Percentiles rank a stretch among this genome's conserved stretches.
These are phyloP conservation scores for Litsea cubeba DNA, from an alignment of 164 flowering plant genomes.

Conservation along the genomic window DNA sequence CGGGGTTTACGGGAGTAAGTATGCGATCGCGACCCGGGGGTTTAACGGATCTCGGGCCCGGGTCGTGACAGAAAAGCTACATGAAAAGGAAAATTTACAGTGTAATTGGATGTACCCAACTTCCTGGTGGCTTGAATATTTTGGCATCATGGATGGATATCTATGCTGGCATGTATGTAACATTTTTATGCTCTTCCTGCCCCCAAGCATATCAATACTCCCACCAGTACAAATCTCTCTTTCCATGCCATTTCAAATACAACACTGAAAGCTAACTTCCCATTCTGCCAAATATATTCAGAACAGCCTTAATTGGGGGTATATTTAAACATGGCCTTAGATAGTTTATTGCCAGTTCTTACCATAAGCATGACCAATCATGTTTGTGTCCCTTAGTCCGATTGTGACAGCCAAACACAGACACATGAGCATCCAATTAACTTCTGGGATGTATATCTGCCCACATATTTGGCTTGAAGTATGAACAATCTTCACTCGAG, in stretches of 20 bases:
- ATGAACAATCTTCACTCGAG: slow-evolving; percentile 60
- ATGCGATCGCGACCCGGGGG: too few species aligned
- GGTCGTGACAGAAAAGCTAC: too few species aligned
- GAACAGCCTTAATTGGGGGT: not conserved
- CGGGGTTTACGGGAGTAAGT: too few species aligned
- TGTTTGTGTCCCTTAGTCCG: slow-evolving; percentile 58
- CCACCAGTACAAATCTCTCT: not conserved
- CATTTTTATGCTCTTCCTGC: not conserved
- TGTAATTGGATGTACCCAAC: not conserved
- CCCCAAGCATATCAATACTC: not conserved
- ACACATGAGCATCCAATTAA: slow-evolving; percentile 68
- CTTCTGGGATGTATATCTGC: slow-evolving; percentile 70
- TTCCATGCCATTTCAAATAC: not conserved
- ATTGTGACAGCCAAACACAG: slow-evolving; percentile 61
- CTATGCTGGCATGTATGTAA: not conserved
- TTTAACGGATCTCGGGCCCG: too few species aligned
- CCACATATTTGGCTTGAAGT: slow-evolving; percentile 58
- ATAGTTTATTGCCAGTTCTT: slow-evolving; percentile 1
- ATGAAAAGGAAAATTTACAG: not conserved
- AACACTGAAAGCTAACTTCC: not conserved
- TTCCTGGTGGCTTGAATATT: not conserved
- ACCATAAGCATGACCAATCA: slow-evolving; percentile 76
- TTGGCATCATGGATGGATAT: not conserved
- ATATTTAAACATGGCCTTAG: not conserved
- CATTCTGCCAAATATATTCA: not conserved